Evolutionary conservation across 2,329 filamentous ascomycete genomes (phyloP).

Genomic region (Biscogniauxia marginata): DNA sequence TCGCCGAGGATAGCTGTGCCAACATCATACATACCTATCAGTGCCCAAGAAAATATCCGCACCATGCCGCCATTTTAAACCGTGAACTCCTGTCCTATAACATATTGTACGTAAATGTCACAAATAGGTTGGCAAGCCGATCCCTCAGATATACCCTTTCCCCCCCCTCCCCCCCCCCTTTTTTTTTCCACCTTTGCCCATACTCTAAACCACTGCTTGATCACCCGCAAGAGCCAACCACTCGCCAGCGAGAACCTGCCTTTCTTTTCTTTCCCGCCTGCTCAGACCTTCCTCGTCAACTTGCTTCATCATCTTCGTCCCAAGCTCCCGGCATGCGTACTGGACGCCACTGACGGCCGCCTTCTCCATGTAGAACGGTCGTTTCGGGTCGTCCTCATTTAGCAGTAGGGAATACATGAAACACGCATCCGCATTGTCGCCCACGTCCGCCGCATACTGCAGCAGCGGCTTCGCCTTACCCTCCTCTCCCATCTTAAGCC

Average conservation of each 20-base stretch:
- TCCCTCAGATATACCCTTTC: background rate
- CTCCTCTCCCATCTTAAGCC: conserved; percentile 20
- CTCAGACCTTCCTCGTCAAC: conserved; percentile 12
- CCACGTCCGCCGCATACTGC: conserved; percentile 27
- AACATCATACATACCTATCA: too few relatives aligned
- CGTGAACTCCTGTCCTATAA: too few relatives aligned
- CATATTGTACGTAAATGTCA: too few relatives aligned
- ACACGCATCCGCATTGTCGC: conserved; percentile 31
- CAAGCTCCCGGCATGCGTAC: conserved; percentile 30
- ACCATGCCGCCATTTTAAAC: too few relatives aligned
- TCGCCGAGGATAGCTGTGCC: too few relatives aligned
- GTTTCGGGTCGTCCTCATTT: conserved; percentile 21
- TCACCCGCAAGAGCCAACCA: conserved; percentile 27
- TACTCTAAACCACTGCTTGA: background rate
- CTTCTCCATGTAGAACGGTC: conserved; percentile 27
- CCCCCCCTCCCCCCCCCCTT: background rate
- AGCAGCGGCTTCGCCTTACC: conserved; percentile 23
- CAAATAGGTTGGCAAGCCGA: too few relatives aligned
- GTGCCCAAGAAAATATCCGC: too few relatives aligned
- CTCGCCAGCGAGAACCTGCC: conserved; percentile 24
- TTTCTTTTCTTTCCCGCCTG: conserved; percentile 19
- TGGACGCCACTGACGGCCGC: conserved; percentile 33
- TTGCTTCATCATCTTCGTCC: conserved; percentile 11
- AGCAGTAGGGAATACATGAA: conserved; percentile 29
- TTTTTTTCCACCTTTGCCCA: background rate